A percentile compares a stretch with the other conserved stretches of the same genome.
These are phyloP conservation scores for Cruciata laevipes DNA, from an alignment of 257 asterid species.

Conservation along the genomic window DNA sequence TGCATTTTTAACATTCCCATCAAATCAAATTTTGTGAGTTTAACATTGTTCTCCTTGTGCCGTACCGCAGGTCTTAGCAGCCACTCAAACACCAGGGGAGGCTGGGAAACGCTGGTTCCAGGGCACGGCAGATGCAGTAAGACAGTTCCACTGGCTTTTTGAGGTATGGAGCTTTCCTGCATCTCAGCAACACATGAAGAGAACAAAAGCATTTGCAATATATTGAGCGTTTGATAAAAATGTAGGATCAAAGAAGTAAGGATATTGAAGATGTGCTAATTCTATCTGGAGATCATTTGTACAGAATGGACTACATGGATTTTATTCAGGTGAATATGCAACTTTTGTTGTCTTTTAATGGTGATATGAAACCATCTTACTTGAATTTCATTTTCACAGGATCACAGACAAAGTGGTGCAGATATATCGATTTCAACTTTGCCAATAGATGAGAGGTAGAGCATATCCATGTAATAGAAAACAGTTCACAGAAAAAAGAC, in stretches of 20 bases:
- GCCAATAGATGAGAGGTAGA: constrained; percentile 79
- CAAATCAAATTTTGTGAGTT: not conserved
- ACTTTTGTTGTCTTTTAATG: not conserved
- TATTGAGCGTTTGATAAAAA: not conserved
- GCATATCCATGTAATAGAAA: not conserved
- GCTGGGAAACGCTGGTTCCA: constrained; percentile 90
- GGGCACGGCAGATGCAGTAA: constrained; percentile 95
- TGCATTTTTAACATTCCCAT: not conserved
- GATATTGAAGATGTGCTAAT: constrained; percentile 93
- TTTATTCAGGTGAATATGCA: constrained; percentile 61
- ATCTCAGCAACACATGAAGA: not conserved
- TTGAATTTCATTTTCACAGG: constrained; percentile 39
- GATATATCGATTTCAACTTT: constrained; percentile 76
- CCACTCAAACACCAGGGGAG: constrained; percentile 95
- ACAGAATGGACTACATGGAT: constrained; percentile 96
- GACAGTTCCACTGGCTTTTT: constrained; percentile 96
- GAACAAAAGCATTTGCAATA: not conserved
- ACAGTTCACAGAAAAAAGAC: not conserved
- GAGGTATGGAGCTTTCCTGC: constrained; percentile 48
- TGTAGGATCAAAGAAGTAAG: constrained; percentile 87
- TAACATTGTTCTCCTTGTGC: not conserved
- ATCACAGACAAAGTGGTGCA: constrained; percentile 90
- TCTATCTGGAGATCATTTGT: constrained; percentile 96
- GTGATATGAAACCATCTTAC: not conserved
- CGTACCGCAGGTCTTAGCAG: constrained; percentile 69